A percentile compares a stretch with the other conserved stretches of the same genome.
Evolutionary conservation across 352 stramenopile genomes (phyloP).

Genomic region (Globisporangium megalacanthum): DNA sequence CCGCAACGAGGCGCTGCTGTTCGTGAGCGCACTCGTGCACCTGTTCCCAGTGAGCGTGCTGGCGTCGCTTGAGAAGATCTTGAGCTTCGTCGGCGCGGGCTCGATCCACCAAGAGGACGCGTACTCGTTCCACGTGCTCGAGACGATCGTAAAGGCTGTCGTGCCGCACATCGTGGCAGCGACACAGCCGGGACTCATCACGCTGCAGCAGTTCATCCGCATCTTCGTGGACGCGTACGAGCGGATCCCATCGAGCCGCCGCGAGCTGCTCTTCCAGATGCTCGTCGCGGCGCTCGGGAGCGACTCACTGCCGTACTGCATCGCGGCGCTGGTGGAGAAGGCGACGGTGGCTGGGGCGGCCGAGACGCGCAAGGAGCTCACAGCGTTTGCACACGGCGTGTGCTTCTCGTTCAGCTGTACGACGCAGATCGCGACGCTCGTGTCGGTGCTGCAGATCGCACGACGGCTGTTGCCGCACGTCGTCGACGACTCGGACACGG

Average conservation of each 20-base stretch:
- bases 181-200: conserved; percentile 25
- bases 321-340: conserved; percentile 52
- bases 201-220: conserved; percentile 65
- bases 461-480: conserved; percentile 62
- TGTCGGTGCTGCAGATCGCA: conserved; percentile 54
- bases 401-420: conserved; percentile 50
- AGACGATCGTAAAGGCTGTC: conserved; percentile 77
- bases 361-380: conserved; percentile 38
- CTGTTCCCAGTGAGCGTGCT: conserved; percentile 70
- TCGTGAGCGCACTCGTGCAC: conserved; percentile 75
- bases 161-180: conserved; percentile 64
- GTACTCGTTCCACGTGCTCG: conserved; percentile 85
- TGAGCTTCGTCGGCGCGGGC: conserved; percentile 52
- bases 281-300: conserved; percentile 49
- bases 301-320: conserved; percentile 46
- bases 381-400: conserved; percentile 64
- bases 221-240: conserved; percentile 75
- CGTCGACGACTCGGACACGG: conserved; percentile 62
- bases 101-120: conserved; percentile 74
- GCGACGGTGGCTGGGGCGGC: conserved; percentile 17
- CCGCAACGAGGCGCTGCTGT: conserved; percentile 76
- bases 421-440: conserved; percentile 52
- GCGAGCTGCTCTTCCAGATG: conserved; percentile 56
- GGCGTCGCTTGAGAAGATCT: conserved; percentile 69
- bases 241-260: conserved; percentile 54